These are phyloP conservation scores for Ganoderma sinense DNA, from an alignment of 1,284 basidiomycete genomes.

Conservation along the genomic window DNA sequence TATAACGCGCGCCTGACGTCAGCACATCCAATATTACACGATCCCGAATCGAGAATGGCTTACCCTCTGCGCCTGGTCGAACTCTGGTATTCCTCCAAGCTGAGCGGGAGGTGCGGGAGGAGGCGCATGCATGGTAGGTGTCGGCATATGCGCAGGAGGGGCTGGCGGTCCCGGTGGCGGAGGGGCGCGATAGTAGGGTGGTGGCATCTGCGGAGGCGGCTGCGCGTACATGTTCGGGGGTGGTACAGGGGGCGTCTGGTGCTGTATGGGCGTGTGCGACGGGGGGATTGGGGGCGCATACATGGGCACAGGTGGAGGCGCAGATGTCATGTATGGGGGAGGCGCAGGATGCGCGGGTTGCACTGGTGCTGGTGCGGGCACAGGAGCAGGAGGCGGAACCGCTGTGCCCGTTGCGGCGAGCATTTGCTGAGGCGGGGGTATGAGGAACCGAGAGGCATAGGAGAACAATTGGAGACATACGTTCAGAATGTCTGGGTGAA, in stretches of 20 bases:
- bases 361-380: constrained; percentile 35
- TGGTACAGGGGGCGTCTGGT: constrained; percentile 38
- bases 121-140: constrained; percentile 37
- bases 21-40: constrained; percentile 12
- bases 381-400: constrained; percentile 29
- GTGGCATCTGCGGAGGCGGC: constrained; percentile 46
- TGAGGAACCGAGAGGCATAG: background rate
- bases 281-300: constrained; percentile 16
- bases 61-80: constrained; percentile 38
- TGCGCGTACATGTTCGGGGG: constrained; percentile 36
- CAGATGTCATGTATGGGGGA: constrained; percentile 45
- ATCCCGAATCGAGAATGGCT: constrained; percentile 34
- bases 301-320: constrained; percentile 36
- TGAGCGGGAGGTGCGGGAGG: constrained; percentile 26
- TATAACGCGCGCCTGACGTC: constrained; percentile 39
- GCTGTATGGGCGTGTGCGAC: constrained; percentile 24
- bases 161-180: constrained; percentile 29
- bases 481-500: constrained; percentile 86
- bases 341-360: constrained; percentile 37
- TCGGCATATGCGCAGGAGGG: constrained; percentile 22
- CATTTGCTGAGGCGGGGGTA: constrained; percentile 58
- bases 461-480: constrained; percentile 44
- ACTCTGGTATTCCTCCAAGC: constrained; percentile 27
- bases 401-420: constrained; percentile 52
- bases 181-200: constrained; percentile 54